phyloP scores from a whole-genome alignment of 164 flowering plant genomes.

The Aristolochia contorta region DNA sequence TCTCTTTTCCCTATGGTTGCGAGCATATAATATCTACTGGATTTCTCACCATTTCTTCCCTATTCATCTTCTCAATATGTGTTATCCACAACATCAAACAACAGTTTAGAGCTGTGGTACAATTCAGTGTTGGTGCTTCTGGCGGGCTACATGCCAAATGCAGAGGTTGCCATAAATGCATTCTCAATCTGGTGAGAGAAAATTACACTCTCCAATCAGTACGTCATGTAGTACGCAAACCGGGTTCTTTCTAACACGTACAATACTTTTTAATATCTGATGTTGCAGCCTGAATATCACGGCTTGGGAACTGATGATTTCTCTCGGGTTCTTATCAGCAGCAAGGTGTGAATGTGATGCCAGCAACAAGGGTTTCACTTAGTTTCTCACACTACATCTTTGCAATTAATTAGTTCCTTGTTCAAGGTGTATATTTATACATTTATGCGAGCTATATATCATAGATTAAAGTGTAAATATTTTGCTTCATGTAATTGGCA shows the following conservation, averaged over 20 bases:
- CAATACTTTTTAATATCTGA: not conserved
- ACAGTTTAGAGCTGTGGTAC: slow-evolving; percentile 53
- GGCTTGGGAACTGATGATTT: slow-evolving; percentile 53
- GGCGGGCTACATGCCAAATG: slow-evolving; percentile 42
- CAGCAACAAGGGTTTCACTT: too few relatives aligned
- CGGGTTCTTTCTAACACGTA: not conserved
- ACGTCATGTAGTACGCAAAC: not conserved
- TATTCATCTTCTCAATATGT: not conserved
- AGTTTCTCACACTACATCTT: not conserved
- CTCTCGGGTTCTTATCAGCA: slow-evolving; percentile 29
- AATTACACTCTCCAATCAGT: not conserved
- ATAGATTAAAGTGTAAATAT: not conserved
- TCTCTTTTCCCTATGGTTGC: too few relatives aligned
- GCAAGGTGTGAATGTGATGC: slow-evolving; percentile 21
- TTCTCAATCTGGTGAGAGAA: slow-evolving; percentile 44
- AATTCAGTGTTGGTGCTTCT: slow-evolving; percentile 39
- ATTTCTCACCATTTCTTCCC: too few relatives aligned
- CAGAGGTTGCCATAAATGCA: slow-evolving; percentile 40
- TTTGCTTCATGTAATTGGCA: not conserved
- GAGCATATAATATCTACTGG: too few relatives aligned
- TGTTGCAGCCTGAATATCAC: slow-evolving; percentile 36
- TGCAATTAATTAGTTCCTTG: too few relatives aligned
- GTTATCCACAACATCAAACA: not conserved
- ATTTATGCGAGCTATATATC: too few relatives aligned
- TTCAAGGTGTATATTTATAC: too few relatives aligned